Conservation (phyloP, 345 rosid species). For the Rhizophora apiculata region DNA sequence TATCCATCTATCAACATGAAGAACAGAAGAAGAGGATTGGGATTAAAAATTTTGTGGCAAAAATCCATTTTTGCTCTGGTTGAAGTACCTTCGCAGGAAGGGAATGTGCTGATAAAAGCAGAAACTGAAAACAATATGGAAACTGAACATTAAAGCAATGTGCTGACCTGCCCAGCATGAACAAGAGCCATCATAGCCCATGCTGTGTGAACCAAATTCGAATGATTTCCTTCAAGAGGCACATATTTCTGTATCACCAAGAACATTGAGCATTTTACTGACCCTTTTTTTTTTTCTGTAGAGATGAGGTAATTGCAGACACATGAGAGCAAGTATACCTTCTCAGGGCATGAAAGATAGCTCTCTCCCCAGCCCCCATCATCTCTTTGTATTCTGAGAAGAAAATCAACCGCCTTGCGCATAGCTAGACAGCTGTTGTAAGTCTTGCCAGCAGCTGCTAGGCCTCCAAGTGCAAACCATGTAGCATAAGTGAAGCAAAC, state of each 20-base stretch:
- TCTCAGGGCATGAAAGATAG: background rate
- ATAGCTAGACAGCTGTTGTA: slow-evolving; percentile 29
- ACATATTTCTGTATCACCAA: slow-evolving; percentile 36
- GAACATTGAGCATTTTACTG: background rate
- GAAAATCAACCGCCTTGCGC: slow-evolving; percentile 10
- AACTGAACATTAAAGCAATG: too few relatives aligned
- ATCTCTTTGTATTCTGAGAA: slow-evolving; percentile 6
- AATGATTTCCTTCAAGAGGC: slow-evolving; percentile 38
- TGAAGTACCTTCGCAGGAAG: too few relatives aligned
- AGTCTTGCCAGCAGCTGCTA: slow-evolving; percentile 42
- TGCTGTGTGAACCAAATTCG: slow-evolving; percentile 54
- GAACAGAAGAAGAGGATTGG: background rate
- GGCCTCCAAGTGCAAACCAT: slow-evolving; percentile 49
- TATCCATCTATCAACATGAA: slow-evolving; percentile 16
- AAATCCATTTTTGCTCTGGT: background rate
- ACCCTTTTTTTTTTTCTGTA: background rate
- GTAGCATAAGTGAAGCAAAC: slow-evolving; percentile 44
- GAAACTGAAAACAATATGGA: too few relatives aligned
- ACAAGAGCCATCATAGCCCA: slow-evolving; percentile 56
- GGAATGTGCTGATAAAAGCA: too few relatives aligned
- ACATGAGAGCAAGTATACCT: background rate
- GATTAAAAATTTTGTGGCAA: background rate
- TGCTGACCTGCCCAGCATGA: slow-evolving; percentile 43
- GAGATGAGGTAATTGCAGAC: background rate
- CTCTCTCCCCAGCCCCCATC: slow-evolving; percentile 3